These are phyloP conservation scores for Trichoderma asperellum DNA, from an alignment of 2,329 filamentous ascomycete species.

Conservation along the genomic window DNA sequence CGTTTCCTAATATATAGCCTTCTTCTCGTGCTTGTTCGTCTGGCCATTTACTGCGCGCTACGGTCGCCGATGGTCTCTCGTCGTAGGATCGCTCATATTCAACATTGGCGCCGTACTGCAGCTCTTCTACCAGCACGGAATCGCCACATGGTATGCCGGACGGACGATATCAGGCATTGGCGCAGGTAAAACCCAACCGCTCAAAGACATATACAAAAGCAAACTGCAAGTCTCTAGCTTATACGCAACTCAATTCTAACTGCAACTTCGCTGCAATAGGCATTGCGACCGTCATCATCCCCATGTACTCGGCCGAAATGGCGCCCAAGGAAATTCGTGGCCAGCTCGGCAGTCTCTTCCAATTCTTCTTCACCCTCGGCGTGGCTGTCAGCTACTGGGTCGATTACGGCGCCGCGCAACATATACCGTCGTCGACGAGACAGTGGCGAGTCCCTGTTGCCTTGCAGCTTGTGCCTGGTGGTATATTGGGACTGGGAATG, in stretches of 20 bases:
- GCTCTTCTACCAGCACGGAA: conserved; percentile 44
- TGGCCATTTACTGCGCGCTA: conserved; percentile 49
- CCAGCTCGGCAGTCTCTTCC: conserved; percentile 49
- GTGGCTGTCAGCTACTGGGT: conserved; percentile 50
- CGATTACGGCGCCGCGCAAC: conserved; percentile 50
- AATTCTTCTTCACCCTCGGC: conserved; percentile 51
- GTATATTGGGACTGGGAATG: conserved; percentile 53
- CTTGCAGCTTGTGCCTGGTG: conserved; percentile 53
- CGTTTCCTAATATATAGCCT: conserved; percentile 38
- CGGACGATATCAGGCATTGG: conserved; percentile 45
- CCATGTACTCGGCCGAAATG: conserved; percentile 52
- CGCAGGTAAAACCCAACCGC: conserved; percentile 36
- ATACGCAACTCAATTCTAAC: neutral
- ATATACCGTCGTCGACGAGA: conserved; percentile 43
- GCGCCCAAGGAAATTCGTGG: conserved; percentile 52
- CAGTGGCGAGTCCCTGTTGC: conserved; percentile 57
- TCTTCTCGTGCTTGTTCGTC: conserved; percentile 49
- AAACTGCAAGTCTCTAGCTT: neutral
- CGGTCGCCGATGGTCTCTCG: conserved; percentile 47
- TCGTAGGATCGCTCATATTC: conserved; percentile 49
- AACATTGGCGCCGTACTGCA: conserved; percentile 49
- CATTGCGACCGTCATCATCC: conserved; percentile 47
- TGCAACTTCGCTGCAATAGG: neutral
- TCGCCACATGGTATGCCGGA: conserved; percentile 46
- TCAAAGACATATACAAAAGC: conserved; percentile 20